A percentile compares a stretch with the other conserved stretches of the same genome.
Evolutionary conservation across 371 early-diverging fungal genomes (phyloP).

Genomic region (Apophysomyces trapeziformis): DNA sequence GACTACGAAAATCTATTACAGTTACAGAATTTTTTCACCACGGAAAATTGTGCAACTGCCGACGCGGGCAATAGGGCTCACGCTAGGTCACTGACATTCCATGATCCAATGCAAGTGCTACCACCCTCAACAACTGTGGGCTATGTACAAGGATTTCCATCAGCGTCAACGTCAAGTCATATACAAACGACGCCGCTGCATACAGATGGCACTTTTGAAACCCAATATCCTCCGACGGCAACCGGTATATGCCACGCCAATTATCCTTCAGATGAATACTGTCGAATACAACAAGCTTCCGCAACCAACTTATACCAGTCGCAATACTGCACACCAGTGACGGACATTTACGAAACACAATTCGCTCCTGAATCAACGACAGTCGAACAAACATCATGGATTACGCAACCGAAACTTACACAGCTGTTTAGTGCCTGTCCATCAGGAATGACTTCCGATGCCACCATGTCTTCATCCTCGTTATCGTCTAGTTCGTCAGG

Average conservation of each 20-base stretch:
- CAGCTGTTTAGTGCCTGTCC: conserved; percentile 1
- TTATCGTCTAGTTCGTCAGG: conserved; percentile 18
- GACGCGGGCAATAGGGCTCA: background rate
- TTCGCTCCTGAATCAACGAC: background rate
- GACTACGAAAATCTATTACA: background rate
- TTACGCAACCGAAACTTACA: background rate
- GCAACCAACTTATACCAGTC: background rate
- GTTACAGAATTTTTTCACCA: background rate
- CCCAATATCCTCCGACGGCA: conserved; percentile 8
- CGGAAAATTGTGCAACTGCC: background rate
- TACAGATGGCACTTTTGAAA: background rate
- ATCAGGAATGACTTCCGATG: background rate
- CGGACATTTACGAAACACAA: background rate
- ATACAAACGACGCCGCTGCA: background rate
- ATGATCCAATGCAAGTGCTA: background rate
- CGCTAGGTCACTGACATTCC: background rate
- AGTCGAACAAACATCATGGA: background rate
- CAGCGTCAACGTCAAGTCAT: background rate
- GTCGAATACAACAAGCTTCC: background rate
- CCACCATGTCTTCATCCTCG: conserved; percentile 14
- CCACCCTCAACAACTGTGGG: background rate
- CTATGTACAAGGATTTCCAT: background rate
- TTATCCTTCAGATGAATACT: background rate
- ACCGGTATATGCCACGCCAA: background rate
- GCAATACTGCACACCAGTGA: background rate